A percentile compares a stretch with the other conserved stretches of the same genome.
Evolutionary conservation across 495 filamentous ascomycete genomes (phyloP).

Genomic region (Chaetomium tenue): DNA sequence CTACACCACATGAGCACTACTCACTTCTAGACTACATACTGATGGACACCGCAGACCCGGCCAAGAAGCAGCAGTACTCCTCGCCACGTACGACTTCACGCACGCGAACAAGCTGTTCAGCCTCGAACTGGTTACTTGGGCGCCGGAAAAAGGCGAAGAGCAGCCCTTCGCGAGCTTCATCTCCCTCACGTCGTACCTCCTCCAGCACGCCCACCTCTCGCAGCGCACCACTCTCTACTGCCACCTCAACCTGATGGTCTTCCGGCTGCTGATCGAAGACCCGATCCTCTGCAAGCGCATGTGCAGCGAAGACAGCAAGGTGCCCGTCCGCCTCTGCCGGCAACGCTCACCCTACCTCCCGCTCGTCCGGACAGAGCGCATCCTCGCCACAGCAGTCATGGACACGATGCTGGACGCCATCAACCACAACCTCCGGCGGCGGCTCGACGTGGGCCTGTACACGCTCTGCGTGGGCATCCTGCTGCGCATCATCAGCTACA

Average conservation of each 20-base stretch:
- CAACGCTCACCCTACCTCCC: slow-evolving; percentile 90
- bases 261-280: slow-evolving; percentile 89
- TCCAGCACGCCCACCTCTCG: slow-evolving; percentile 90
- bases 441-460: slow-evolving; percentile 82
- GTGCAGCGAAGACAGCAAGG: slow-evolving; percentile 75
- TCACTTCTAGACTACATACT: background rate
- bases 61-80: slow-evolving; percentile 70
- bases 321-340: slow-evolving; percentile 77
- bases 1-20: background rate
- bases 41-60: slow-evolving; percentile 60
- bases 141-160: slow-evolving; percentile 65
- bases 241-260: slow-evolving; percentile 74
- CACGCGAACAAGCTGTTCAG: slow-evolving; percentile 96
- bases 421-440: slow-evolving; percentile 86
- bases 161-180: slow-evolving; percentile 78
- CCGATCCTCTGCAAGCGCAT: slow-evolving; percentile 77
- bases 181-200: slow-evolving; percentile 85
- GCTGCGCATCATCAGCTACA: slow-evolving; percentile 76
- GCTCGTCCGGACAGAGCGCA: slow-evolving; percentile 63
- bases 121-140: slow-evolving; percentile 69
- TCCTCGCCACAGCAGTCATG: slow-evolving; percentile 70
- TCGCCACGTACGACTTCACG: slow-evolving; percentile 89
- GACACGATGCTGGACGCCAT: slow-evolving; percentile 87
- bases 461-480: slow-evolving; percentile 75
- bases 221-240: slow-evolving; percentile 73